phyloP scores from a whole-genome alignment of 2,329 filamentous ascomycete genomes.

The Aureobasidium mangrovei region DNA sequence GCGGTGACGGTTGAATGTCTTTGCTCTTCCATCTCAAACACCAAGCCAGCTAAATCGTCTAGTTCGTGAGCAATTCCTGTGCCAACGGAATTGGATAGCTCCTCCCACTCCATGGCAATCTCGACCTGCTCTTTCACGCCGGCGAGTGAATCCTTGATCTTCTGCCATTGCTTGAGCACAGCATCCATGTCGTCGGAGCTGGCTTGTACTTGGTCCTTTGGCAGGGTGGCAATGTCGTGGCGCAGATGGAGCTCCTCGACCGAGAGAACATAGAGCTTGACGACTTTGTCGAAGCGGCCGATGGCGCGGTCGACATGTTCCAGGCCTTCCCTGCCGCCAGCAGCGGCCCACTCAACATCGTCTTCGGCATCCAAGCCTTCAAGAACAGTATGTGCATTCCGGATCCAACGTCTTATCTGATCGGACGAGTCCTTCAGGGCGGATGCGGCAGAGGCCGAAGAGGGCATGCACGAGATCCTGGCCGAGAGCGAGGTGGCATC shows the following conservation, averaged over 20 bases:
- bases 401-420: slow-evolving; percentile 90
- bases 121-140: slow-evolving; percentile 85
- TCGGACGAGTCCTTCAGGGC: slow-evolving; percentile 80
- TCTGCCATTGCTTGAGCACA: slow-evolving; percentile 75
- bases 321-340: slow-evolving; percentile 74
- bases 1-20: slow-evolving; percentile 70
- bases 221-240: slow-evolving; percentile 62
- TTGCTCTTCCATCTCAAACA: slow-evolving; percentile 97
- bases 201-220: slow-evolving; percentile 59
- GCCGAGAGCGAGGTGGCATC: slow-evolving; percentile 75
- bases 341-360: slow-evolving; percentile 92
- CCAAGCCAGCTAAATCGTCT: slow-evolving; percentile 66
- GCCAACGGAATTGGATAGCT: slow-evolving; percentile 88
- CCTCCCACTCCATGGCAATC: slow-evolving; percentile 97
- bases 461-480: slow-evolving; percentile 76
- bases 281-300: slow-evolving; percentile 73
- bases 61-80: slow-evolving; percentile 80
- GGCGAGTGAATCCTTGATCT: slow-evolving; percentile 68
- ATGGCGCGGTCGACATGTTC: slow-evolving; percentile 63
- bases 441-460: slow-evolving; percentile 71
- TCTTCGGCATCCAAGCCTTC: slow-evolving; percentile 86
- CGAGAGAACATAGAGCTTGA: slow-evolving; percentile 87
- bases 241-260: slow-evolving; percentile 84
- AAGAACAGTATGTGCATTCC: slow-evolving; percentile 83
- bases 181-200: slow-evolving; percentile 85